Evolutionary conservation across 805 yeast genomes (phyloP).

Genomic region (Pichia sporocuriosa): DNA sequence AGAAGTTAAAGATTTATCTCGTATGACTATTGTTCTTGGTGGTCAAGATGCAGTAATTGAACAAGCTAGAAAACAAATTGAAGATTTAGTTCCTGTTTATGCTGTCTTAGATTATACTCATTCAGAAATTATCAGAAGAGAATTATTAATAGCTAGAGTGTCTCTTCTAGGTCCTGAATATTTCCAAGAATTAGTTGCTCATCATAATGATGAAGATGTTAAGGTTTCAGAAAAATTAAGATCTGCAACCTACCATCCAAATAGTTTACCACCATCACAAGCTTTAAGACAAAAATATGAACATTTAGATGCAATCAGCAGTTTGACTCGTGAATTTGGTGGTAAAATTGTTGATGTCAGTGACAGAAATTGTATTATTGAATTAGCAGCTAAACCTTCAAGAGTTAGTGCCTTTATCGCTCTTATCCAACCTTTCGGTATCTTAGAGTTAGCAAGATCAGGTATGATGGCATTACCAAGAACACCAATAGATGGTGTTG

Average conservation of each 20-base stretch:
- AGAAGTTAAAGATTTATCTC: constrained; percentile 87
- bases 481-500: constrained; percentile 67
- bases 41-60: constrained; percentile 96
- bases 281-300: constrained; percentile 90
- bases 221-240: constrained; percentile 36
- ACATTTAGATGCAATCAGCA: constrained; percentile 79
- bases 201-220: constrained; percentile 53
- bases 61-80: constrained; percentile 97
- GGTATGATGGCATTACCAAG: constrained; percentile 99
- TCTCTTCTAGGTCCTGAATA: constrained; percentile 97
- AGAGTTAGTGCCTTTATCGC: constrained; percentile 82
- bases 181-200: constrained; percentile 87
- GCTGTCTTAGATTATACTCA: constrained; percentile 93
- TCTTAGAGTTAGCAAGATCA: constrained; percentile 91
- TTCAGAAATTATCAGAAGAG: constrained; percentile 86
- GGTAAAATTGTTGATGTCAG: constrained; percentile 89
- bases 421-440: constrained; percentile 91
- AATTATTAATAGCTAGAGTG: constrained; percentile 83
- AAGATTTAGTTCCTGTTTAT: constrained; percentile 95
- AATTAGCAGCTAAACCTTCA: constrained; percentile 88
- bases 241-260: constrained; percentile 68
- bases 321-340: constrained; percentile 79
- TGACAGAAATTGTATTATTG: constrained; percentile 90
- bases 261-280: constrained; percentile 82
- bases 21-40: constrained; percentile 92